Conservation (phyloP, 2,329 filamentous ascomycete species). For the Colletotrichum noveboracense region DNA sequence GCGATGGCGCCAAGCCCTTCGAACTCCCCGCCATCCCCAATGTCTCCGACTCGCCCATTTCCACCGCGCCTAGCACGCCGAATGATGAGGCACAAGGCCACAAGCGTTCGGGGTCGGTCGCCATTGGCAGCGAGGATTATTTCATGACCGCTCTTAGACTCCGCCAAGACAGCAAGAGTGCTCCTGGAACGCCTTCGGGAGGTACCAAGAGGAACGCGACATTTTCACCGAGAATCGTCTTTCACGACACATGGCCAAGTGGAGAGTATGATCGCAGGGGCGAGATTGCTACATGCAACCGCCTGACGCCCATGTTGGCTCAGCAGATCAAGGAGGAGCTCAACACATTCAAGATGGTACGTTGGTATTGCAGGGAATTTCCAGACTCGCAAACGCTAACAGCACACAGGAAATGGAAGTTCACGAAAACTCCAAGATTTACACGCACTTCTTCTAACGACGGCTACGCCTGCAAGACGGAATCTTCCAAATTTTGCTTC, state of each 20-base stretch:
- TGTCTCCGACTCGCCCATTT: slow-evolving; percentile 79
- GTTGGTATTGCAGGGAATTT: slow-evolving; percentile 31
- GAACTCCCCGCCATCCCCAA: slow-evolving; percentile 65
- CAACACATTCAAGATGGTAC: slow-evolving; percentile 98
- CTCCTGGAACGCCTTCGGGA: slow-evolving; percentile 78
- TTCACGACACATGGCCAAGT: slow-evolving; percentile 95
- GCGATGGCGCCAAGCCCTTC: slow-evolving; percentile 10
- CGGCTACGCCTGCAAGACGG: slow-evolving; percentile 30
- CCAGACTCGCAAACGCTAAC: slow-evolving; percentile 38
- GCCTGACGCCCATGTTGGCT: slow-evolving; percentile 92
- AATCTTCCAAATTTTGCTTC: slow-evolving; percentile 35
- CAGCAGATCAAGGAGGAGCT: slow-evolving; percentile 99
- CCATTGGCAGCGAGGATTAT: slow-evolving; percentile 85
- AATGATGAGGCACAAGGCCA: slow-evolving; percentile 76
- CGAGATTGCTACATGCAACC: slow-evolving; percentile 97
- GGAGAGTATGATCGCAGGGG: slow-evolving; percentile 95
- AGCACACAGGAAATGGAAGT: slow-evolving; percentile 95
- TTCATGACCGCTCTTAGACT: slow-evolving; percentile 81
- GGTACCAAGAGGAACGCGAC: slow-evolving; percentile 67
- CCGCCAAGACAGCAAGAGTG: slow-evolving; percentile 77
- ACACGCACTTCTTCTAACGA: slow-evolving; percentile 99
- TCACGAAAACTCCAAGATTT: slow-evolving; percentile 97
- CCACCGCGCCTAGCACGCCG: slow-evolving; percentile 87
- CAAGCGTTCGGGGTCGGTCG: slow-evolving; percentile 71
- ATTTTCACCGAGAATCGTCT: slow-evolving; percentile 93